phyloP scores from a whole-genome alignment of 2,329 filamentous ascomycete genomes.

The Nothophaeocryptopus gaeumannii region DNA sequence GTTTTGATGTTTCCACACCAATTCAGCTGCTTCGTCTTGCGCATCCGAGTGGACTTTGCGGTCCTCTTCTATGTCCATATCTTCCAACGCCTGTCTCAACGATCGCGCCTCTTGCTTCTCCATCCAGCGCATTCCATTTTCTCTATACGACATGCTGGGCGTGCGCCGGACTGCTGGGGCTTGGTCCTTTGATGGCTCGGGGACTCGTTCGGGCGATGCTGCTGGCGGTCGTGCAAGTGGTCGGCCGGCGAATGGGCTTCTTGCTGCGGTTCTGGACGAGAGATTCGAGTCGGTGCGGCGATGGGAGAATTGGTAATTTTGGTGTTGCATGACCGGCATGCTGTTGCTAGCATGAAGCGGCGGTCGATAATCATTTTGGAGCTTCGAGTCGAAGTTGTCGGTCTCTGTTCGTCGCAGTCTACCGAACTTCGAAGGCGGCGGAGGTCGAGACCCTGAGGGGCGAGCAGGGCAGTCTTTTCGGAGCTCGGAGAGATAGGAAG shows the following conservation, averaged over 20 bases:
- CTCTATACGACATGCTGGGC: constrained; percentile 67
- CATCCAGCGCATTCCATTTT: constrained; percentile 73
- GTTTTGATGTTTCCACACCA: constrained; percentile 74
- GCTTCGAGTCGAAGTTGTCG: constrained; percentile 14
- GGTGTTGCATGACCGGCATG: constrained; percentile 25
- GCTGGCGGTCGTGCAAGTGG: constrained; percentile 31
- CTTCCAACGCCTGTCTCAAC: constrained; percentile 68
- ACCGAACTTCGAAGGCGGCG: constrained; percentile 49
- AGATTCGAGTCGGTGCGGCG: constrained; percentile 20
- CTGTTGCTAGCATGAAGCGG: constrained; percentile 35
- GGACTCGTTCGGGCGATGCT: constrained; percentile 32
- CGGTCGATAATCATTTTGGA: constrained; percentile 25
- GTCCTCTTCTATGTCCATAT: constrained; percentile 66
- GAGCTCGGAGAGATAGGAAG: constrained; percentile 67
- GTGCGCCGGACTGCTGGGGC: constrained; percentile 44
- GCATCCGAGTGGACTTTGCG: constrained; percentile 65
- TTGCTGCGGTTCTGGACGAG: constrained; percentile 7
- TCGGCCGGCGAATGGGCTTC: constrained; percentile 32
- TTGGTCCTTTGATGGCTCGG: constrained; percentile 44
- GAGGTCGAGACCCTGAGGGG: constrained; percentile 69
- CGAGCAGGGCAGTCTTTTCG: constrained; percentile 65
- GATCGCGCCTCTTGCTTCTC: constrained; percentile 74
- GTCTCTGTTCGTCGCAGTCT: constrained; percentile 32
- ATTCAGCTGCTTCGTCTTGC: constrained; percentile 72
- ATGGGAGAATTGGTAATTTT: constrained; percentile 27